Evolutionary conservation across 2,329 filamentous ascomycete genomes (phyloP).

Genomic region (Dactylellina parvicollis): DNA sequence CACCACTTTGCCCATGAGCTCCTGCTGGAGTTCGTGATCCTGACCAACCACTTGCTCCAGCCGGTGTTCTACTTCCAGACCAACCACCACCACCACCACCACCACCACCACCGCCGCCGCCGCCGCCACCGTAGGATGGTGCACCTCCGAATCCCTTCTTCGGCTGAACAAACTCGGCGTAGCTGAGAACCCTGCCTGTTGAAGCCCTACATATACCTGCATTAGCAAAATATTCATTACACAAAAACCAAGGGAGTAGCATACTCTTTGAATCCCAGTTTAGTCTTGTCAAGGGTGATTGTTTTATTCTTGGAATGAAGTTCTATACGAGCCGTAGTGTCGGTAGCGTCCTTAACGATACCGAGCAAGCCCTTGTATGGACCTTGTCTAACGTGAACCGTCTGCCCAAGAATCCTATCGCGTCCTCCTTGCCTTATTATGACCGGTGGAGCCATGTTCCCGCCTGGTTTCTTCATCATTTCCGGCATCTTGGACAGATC

Average conservation of each 20-base stretch:
- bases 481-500: slow-evolving; percentile 92
- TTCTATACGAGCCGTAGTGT: slow-evolving; percentile 85
- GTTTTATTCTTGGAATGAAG: slow-evolving; percentile 94
- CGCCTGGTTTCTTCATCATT: slow-evolving; percentile 73
- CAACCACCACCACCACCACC: slow-evolving; percentile 55
- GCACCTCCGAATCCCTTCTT: slow-evolving; percentile 61
- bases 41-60: slow-evolving; percentile 54
- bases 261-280: slow-evolving; percentile 86
- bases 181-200: slow-evolving; percentile 55
- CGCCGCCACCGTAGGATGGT: slow-evolving; percentile 71
- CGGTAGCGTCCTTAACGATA: slow-evolving; percentile 94
- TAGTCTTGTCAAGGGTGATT: slow-evolving; percentile 81
- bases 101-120: slow-evolving; percentile 49
- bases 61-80: slow-evolving; percentile 63
- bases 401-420: slow-evolving; percentile 88
- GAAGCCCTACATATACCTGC: slow-evolving; percentile 22
- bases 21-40: slow-evolving; percentile 68
- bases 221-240: slow-evolving; percentile 18
- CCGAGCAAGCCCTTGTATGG: slow-evolving; percentile 91
- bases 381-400: slow-evolving; percentile 85
- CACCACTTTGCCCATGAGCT: slow-evolving; percentile 66
- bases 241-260: slow-evolving; percentile 56
- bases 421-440: slow-evolving; percentile 69
- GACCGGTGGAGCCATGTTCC: slow-evolving; percentile 72
- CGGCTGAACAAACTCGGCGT: slow-evolving; percentile 60